Percentiles rank a stretch among this genome's conserved stretches.
Evolutionary conservation across 495 filamentous ascomycete species (phyloP).

Genomic region (Penicillium lagena): DNA sequence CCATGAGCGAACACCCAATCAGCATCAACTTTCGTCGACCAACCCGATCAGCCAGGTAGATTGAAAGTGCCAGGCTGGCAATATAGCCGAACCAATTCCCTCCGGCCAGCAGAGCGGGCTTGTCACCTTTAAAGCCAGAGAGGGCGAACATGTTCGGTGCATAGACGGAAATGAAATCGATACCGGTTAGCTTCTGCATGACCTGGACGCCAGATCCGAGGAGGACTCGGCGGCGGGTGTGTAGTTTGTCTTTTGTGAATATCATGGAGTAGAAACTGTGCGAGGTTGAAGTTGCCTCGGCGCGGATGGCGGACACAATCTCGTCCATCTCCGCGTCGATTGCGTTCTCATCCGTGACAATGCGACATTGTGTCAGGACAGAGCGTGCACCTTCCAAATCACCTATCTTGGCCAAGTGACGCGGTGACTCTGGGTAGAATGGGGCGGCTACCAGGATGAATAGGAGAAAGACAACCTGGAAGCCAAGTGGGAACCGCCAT

Average conservation of each 20-base stretch:
- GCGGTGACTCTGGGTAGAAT: constrained; percentile 49
- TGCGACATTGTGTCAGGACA: constrained; percentile 15
- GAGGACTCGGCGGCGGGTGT: constrained; percentile 34
- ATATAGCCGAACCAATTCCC: constrained; percentile 42
- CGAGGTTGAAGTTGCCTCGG: constrained; percentile 14
- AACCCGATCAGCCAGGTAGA: constrained; percentile 18
- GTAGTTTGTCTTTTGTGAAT: constrained; percentile 13
- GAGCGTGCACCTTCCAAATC: constrained; percentile 37
- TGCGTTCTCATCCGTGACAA: constrained; percentile 6
- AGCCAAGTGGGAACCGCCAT: constrained; percentile 30
- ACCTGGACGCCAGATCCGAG: constrained; percentile 40
- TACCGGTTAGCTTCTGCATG: constrained; percentile 39
- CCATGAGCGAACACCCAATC: constrained; percentile 10
- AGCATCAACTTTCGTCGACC: constrained; percentile 14
- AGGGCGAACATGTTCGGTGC: constrained; percentile 23
- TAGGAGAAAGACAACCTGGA: constrained; percentile 22
- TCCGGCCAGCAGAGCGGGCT: constrained; percentile 37
- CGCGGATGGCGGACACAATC: constrained; percentile 14
- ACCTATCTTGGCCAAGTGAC: constrained; percentile 45
- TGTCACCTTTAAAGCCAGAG: constrained; percentile 23
- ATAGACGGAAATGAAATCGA: constrained; percentile 28
- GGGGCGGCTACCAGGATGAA: constrained; percentile 11
- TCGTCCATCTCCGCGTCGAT: constrained; percentile 23
- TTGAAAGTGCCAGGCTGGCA: constrained; percentile 32
- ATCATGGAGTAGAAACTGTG: constrained; percentile 18